These are phyloP conservation scores for Boechera stricta DNA, from an alignment of 345 rosid genomes.

Conservation along the genomic window DNA sequence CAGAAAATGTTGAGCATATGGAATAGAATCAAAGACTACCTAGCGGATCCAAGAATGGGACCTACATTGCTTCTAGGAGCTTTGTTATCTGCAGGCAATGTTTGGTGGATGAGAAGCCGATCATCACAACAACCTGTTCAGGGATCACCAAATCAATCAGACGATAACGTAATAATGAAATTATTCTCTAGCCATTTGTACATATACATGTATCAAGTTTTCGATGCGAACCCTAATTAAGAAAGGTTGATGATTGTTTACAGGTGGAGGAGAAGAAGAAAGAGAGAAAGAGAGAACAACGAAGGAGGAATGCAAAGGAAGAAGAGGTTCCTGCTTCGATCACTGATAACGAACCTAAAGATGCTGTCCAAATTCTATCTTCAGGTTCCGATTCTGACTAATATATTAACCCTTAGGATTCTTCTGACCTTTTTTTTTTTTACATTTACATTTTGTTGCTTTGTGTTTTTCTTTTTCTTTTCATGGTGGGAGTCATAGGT, in stretches of 20 bases:
- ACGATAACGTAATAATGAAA: slow-evolving; percentile 44
- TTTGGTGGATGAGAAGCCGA: slow-evolving; percentile 75
- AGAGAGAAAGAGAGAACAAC: slow-evolving; percentile 46
- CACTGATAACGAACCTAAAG: slow-evolving; percentile 71
- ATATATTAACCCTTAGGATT: neutral
- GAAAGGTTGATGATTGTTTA: slow-evolving; percentile 32
- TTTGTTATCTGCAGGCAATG: slow-evolving; percentile 67
- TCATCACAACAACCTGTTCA: slow-evolving; percentile 47
- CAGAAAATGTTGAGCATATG: slow-evolving; percentile 48
- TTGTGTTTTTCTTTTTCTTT: neutral
- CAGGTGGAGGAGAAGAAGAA: slow-evolving; percentile 51
- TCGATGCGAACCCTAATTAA: neutral
- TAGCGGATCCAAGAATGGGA: slow-evolving; percentile 85
- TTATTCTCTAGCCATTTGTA: slow-evolving; percentile 4
- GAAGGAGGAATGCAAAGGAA: slow-evolving; percentile 47
- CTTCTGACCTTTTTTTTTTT: neutral
- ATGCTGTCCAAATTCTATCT: slow-evolving; percentile 68
- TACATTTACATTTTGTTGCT: neutral
- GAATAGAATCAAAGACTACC: slow-evolving; percentile 49
- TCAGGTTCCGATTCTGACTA: slow-evolving; percentile 74
- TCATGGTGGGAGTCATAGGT: neutral
- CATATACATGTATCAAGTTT: neutral
- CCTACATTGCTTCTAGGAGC: slow-evolving; percentile 82
- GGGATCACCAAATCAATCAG: slow-evolving; percentile 46
- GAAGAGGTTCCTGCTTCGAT: slow-evolving; percentile 62